phyloP scores from a whole-genome alignment of 441 rosid genomes.

The Pelargonium fulgidum region DNA sequence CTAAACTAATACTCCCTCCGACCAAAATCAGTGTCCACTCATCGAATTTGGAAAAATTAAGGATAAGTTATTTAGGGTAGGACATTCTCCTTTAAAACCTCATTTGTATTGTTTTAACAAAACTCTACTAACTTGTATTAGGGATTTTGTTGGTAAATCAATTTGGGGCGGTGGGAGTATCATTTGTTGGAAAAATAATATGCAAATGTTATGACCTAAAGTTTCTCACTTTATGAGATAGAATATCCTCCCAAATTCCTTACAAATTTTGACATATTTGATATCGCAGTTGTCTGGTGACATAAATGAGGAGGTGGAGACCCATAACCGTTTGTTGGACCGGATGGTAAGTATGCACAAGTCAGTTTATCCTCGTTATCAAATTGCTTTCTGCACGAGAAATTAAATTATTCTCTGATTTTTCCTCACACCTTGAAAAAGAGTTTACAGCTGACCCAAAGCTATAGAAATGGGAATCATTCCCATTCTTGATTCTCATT shows the following conservation, averaged over 20 bases:
- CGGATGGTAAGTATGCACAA: constrained; percentile 55
- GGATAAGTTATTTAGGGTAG: neutral
- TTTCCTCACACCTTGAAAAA: no score
- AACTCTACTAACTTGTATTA: no score
- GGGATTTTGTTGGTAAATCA: neutral
- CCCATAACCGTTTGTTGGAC: constrained; percentile 83
- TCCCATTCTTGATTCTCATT: neutral
- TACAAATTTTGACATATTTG: constrained; percentile 18
- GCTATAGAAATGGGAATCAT: no score
- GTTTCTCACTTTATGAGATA: constrained; percentile 8
- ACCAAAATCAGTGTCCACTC: neutral
- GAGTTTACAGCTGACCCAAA: no score
- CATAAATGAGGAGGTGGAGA: constrained; percentile 85
- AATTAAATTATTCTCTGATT: no score
- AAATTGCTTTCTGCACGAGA: no score
- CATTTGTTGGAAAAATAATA: neutral
- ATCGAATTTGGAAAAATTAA: neutral
- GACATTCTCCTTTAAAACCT: neutral
- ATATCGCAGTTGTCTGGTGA: constrained; percentile 74
- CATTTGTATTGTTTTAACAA: no score
- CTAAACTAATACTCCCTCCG: neutral
- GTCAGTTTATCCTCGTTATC: no score
- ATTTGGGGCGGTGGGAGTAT: no score
- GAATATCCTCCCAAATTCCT: constrained; percentile 2
- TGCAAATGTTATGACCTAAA: neutral